Evolutionary conservation across 208 protist genomes (phyloP).

Genomic region (Tritrichomonas musculus): DNA sequence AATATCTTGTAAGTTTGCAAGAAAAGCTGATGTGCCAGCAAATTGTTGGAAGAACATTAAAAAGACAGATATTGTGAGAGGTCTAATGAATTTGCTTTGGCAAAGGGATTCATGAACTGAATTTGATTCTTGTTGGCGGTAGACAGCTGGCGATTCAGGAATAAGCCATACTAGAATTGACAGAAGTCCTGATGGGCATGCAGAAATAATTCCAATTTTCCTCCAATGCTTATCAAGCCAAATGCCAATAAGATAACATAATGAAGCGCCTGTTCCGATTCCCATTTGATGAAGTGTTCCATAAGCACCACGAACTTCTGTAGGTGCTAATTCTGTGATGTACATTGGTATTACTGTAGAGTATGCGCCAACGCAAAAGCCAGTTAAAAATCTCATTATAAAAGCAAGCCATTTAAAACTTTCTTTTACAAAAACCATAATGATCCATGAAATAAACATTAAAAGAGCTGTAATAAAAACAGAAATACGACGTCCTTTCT

Average conservation of each 20-base stretch:
- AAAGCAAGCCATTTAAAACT: neutral
- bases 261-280: neutral
- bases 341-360: neutral
- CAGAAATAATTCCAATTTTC: neutral
- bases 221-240: neutral
- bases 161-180: neutral
- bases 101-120: neutral
- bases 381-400: neutral
- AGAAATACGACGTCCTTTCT: neutral
- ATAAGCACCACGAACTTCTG: neutral
- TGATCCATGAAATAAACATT: neutral
- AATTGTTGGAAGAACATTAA: constrained; percentile 18
- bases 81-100: neutral
- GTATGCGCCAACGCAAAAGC: neutral
- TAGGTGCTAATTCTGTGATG: neutral
- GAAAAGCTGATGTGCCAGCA: neutral
- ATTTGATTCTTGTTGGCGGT: neutral
- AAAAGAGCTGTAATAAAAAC: neutral
- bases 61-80: neutral
- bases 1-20: neutral
- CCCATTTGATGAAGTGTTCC: neutral
- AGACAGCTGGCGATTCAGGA: neutral
- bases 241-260: neutral
- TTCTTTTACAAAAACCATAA: neutral
- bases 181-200: neutral